These are phyloP conservation scores for Colletotrichum sp. DNA, from an alignment of 2,329 filamentous ascomycete species.

Conservation along the genomic window DNA sequence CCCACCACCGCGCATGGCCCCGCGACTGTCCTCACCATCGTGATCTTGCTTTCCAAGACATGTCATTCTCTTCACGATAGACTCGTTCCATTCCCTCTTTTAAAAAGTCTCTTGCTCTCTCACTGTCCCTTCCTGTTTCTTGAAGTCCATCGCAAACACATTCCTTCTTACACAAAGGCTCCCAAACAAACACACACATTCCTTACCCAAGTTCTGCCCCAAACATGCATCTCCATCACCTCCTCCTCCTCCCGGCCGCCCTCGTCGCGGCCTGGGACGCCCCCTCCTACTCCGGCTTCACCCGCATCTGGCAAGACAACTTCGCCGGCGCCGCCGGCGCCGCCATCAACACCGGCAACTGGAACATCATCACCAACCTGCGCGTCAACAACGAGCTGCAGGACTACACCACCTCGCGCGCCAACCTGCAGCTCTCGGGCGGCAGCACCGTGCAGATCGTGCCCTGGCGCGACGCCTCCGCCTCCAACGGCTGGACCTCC, in stretches of 20 bases:
- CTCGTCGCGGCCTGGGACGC: constrained; percentile 40
- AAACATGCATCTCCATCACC: constrained; percentile 6
- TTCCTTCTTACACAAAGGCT: neutral
- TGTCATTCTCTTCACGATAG: neutral
- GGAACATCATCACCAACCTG: constrained; percentile 53
- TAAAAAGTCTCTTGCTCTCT: neutral
- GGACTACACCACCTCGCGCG: constrained; percentile 46
- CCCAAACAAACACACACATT: neutral
- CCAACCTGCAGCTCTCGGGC: constrained; percentile 56
- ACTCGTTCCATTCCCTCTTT: neutral
- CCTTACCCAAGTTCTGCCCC: neutral
- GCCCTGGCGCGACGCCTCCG: constrained; percentile 42
- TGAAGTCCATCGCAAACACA: neutral
- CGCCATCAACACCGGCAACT: constrained; percentile 35
- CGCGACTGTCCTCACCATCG: neutral
- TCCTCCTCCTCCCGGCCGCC: constrained; percentile 26
- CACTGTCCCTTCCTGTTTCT: neutral
- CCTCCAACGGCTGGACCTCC: constrained; percentile 50
- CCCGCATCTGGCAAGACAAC: constrained; percentile 45
- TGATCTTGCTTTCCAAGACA: constrained; percentile 17
- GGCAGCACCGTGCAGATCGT: constrained; percentile 57
- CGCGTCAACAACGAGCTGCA: constrained; percentile 55
- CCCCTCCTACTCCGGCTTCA: constrained; percentile 44
- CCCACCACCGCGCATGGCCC: neutral
- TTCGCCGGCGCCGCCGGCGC: constrained; percentile 44